Evolutionary conservation across 2,329 filamentous ascomycete genomes (phyloP).

Genomic region (Epichloe festucae): DNA sequence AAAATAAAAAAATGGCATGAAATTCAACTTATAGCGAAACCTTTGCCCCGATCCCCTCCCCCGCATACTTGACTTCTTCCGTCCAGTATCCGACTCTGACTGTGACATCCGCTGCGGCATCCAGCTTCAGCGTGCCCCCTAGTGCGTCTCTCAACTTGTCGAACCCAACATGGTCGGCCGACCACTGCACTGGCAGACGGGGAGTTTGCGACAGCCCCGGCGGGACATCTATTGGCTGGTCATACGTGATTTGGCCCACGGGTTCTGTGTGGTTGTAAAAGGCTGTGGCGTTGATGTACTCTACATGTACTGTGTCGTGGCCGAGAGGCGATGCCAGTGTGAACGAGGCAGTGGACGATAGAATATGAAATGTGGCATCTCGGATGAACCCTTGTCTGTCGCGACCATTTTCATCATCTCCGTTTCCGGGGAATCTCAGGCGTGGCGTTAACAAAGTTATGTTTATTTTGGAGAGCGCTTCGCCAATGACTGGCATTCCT

Average conservation of each 20-base stretch:
- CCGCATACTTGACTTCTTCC: conserved; percentile 57
- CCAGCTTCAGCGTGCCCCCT: conserved; percentile 71
- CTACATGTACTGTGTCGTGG: conserved; percentile 62
- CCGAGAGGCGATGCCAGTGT: conserved; percentile 66
- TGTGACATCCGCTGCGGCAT: conserved; percentile 63
- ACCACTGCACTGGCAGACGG: conserved; percentile 70
- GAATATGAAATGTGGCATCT: conserved; percentile 73
- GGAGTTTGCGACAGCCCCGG: conserved; percentile 64
- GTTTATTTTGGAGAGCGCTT: conserved; percentile 58
- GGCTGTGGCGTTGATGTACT: conserved; percentile 70
- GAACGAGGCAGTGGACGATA: conserved; percentile 79
- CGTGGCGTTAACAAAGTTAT: conserved; percentile 60
- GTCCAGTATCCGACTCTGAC: conserved; percentile 64
- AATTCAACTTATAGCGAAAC: conserved; percentile 17
- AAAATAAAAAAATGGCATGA: not conserved
- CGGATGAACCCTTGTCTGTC: conserved; percentile 57
- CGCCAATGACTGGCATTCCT: conserved; percentile 54
- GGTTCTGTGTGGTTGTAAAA: conserved; percentile 70
- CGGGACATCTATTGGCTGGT: conserved; percentile 60
- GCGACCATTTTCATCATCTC: conserved; percentile 15
- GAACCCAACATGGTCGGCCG: conserved; percentile 64
- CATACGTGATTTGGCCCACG: conserved; percentile 65
- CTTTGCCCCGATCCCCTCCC: conserved; percentile 56
- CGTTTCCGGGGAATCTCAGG: conserved; percentile 41
- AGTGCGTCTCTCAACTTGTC: conserved; percentile 68